Conservation (phyloP, 345 rosid genomes). For the Moringa oleifera region DNA sequence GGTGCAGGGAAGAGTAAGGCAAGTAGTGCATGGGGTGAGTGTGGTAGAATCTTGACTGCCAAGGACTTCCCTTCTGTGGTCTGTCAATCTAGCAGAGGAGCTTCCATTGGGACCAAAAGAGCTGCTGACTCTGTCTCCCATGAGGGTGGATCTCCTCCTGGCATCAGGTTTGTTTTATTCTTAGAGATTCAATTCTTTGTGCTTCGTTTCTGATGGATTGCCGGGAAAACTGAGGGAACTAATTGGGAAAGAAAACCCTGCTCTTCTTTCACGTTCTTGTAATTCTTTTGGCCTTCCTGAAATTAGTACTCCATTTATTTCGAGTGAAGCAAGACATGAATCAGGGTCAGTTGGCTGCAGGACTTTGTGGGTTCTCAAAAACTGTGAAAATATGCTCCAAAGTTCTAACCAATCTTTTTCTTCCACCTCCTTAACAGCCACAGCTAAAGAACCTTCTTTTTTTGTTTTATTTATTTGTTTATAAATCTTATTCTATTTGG, state of each 20-base stretch:
- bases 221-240: slow-evolving; percentile 7
- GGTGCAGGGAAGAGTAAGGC: slow-evolving; percentile 32
- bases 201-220: slow-evolving; percentile 9
- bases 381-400: no score
- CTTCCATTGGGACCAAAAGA: slow-evolving; percentile 52
- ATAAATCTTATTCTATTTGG: no score
- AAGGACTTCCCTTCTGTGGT: slow-evolving; percentile 59
- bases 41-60: slow-evolving; percentile 74
- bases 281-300: no score
- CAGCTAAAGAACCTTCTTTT: no score
- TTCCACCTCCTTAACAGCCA: no score
- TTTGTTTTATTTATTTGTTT: background rate
- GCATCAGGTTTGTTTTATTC: slow-evolving; percentile 38
- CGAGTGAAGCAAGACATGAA: no score
- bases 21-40: slow-evolving; percentile 55
- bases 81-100: slow-evolving; percentile 19
- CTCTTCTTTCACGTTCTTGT: background rate
- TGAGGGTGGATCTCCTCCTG: slow-evolving; percentile 60
- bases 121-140: slow-evolving; percentile 62
- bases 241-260: background rate
- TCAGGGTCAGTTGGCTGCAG: no score
- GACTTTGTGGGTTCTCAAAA: no score
- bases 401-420: no score
- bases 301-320: no score
- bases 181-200: background rate